Percentiles rank a stretch among this genome's conserved stretches.
These are phyloP conservation scores for Platanthera zijinensis DNA, from an alignment of 106 monocot genomes.

Conservation along the genomic window DNA sequence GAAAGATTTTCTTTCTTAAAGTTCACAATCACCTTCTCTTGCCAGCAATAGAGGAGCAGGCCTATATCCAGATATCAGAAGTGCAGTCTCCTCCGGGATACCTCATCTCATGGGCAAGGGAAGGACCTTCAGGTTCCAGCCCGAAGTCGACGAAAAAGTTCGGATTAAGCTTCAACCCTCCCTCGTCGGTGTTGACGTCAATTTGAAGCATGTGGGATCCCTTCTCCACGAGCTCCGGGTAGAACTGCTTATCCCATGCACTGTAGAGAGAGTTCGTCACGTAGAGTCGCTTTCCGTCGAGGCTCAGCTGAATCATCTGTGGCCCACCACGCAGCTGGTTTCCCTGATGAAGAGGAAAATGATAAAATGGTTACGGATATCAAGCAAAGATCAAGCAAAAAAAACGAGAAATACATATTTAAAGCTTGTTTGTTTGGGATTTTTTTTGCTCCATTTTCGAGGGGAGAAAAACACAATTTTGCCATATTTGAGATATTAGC, in stretches of 20 bases:
- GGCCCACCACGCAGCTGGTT: conserved; percentile 80
- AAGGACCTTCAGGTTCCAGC: conserved; percentile 70
- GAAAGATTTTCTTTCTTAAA: no score
- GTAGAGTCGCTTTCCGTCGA: conserved; percentile 88
- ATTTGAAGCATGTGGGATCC: conserved; percentile 92
- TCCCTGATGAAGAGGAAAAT: conserved; percentile 28
- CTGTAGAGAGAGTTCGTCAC: conserved; percentile 98
- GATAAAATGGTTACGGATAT: no score
- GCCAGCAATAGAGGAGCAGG: not conserved
- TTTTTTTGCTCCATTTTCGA: no score
- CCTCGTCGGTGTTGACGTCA: conserved; percentile 65
- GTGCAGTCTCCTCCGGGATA: conserved; percentile 99
- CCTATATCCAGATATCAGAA: conserved; percentile 92
- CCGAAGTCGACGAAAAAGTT: conserved; percentile 93
- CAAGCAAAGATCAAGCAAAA: no score
- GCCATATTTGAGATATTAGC: no score
- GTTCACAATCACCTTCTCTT: not conserved
- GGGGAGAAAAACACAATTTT: no score
- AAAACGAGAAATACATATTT: no score
- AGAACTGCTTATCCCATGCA: conserved; percentile 85
- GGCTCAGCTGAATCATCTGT: conserved; percentile 94
- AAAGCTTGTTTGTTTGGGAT: no score
- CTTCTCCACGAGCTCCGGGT: conserved; percentile 64
- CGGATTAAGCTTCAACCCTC: conserved; percentile 67
- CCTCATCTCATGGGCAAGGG: conserved; percentile 99